These are phyloP conservation scores for Microcera coccophila DNA, from an alignment of 2,329 filamentous ascomycete genomes.

Conservation along the genomic window DNA sequence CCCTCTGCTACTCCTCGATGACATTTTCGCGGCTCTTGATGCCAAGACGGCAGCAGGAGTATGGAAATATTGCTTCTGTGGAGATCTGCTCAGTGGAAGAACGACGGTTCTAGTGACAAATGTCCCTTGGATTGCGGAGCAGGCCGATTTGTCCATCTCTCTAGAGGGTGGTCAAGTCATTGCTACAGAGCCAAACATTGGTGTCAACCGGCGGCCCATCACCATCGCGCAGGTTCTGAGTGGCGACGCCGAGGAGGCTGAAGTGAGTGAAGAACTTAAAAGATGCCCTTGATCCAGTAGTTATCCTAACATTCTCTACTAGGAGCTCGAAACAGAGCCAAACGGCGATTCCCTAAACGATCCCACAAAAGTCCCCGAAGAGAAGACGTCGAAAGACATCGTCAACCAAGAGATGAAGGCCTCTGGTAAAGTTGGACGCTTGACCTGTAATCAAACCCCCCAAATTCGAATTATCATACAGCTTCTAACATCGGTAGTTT, in stretches of 20 bases:
- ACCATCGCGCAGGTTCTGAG: slow-evolving; percentile 37
- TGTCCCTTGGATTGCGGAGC: slow-evolving; percentile 49
- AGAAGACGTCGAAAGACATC: slow-evolving; percentile 39
- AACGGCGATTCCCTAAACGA: slow-evolving; percentile 29
- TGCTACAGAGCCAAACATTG: slow-evolving; percentile 42
- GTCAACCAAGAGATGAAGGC: slow-evolving; percentile 47
- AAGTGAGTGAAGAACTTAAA: slow-evolving; percentile 17
- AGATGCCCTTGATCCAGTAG: no score
- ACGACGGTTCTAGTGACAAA: slow-evolving; percentile 58
- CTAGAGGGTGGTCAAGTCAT: slow-evolving; percentile 46
- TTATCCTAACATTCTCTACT: no score
- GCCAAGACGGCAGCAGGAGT: slow-evolving; percentile 54
- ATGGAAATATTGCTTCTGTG: slow-evolving; percentile 56
- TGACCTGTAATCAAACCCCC: slow-evolving; percentile 37
- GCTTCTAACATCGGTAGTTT: slow-evolving; percentile 26
- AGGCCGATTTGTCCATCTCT: slow-evolving; percentile 45
- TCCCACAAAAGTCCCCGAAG: slow-evolving; percentile 31
- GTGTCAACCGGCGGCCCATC: slow-evolving; percentile 43
- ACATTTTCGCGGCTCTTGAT: slow-evolving; percentile 58
- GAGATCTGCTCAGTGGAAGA: slow-evolving; percentile 49
- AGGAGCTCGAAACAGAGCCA: slow-evolving; percentile 28
- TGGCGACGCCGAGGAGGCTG: slow-evolving; percentile 34
- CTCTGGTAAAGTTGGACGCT: slow-evolving; percentile 42
- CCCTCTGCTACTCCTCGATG: slow-evolving; percentile 53
- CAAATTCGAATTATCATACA: no score